A percentile compares a stretch with the other conserved stretches of the same genome.
Conservation (phyloP, 2,329 filamentous ascomycete species). For the Lasiodiplodia gonubiensis region DNA sequence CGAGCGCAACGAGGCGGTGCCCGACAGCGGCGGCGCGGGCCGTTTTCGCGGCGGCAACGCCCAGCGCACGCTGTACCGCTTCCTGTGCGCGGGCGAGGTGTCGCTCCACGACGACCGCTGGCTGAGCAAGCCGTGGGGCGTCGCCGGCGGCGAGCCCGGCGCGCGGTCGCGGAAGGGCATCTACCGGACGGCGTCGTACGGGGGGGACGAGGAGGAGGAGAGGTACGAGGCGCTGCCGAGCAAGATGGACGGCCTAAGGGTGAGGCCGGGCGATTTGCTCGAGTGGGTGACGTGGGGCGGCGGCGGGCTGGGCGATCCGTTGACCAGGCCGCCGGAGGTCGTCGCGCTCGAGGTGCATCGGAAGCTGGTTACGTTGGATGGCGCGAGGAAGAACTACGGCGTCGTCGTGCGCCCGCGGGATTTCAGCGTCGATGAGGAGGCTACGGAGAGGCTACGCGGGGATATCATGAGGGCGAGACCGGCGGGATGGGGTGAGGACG, state of each 20-base stretch:
- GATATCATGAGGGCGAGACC: conserved; percentile 39
- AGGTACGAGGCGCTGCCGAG: conserved; percentile 45
- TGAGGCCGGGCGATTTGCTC: conserved; percentile 54
- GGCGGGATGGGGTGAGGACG: conserved; percentile 32
- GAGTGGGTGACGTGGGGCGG: conserved; percentile 60
- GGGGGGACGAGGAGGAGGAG: conserved; percentile 35
- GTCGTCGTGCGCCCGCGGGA: conserved; percentile 50
- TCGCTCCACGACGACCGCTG: conserved; percentile 57
- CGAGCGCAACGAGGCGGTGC: conserved; percentile 55
- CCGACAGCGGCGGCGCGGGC: conserved; percentile 56
- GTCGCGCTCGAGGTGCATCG: conserved; percentile 56
- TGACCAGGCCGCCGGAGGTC: conserved; percentile 50
- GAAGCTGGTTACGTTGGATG: conserved; percentile 51
- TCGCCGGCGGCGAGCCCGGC: conserved; percentile 55
- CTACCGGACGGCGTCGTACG: conserved; percentile 49
- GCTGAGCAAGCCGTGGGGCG: conserved; percentile 58
- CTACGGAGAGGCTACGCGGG: conserved; percentile 45
- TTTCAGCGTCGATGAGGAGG: conserved; percentile 44
- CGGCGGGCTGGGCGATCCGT: conserved; percentile 55
- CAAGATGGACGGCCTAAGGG: conserved; percentile 57
- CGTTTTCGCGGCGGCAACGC: conserved; percentile 57
- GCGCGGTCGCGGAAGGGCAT: conserved; percentile 51
- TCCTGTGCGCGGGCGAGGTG: conserved; percentile 54
- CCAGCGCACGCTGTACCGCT: conserved; percentile 55
- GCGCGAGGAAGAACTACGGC: conserved; percentile 53